Evolutionary conservation across 371 early-diverging fungal species (phyloP).

Genomic region (Apophysomyces trapeziformis): DNA sequence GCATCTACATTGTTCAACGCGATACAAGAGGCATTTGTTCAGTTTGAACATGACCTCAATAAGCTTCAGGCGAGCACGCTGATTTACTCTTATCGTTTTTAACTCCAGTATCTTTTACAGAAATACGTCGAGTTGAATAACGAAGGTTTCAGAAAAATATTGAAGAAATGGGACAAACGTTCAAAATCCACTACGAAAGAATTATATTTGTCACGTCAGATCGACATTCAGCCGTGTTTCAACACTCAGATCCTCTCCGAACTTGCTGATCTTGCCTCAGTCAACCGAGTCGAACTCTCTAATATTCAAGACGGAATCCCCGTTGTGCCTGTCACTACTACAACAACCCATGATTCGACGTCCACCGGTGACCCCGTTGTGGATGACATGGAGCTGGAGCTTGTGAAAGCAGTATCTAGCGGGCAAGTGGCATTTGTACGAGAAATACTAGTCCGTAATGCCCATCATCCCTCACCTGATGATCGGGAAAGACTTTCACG

Average conservation of each 20-base stretch:
- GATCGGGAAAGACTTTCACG: conserved; percentile 67
- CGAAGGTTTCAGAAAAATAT: conserved; percentile 94
- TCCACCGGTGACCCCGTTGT: conserved; percentile 37
- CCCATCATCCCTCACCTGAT: conserved; percentile 45
- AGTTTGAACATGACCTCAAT: conserved; percentile 90
- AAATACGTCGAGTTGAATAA: conserved; percentile 96
- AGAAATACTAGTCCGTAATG: conserved; percentile 65
- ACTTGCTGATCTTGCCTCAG: conserved; percentile 80
- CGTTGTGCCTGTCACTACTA: conserved; percentile 19
- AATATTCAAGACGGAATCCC: conserved; percentile 54
- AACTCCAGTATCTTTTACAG: conserved; percentile 34
- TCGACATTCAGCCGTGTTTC: conserved; percentile 96
- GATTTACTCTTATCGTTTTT: neutral
- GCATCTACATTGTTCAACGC: conserved; percentile 65
- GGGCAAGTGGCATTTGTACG: conserved; percentile 54
- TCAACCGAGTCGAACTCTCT: conserved; percentile 65
- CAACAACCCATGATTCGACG: conserved; percentile 13
- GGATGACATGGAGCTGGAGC: conserved; percentile 68
- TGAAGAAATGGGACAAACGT: conserved; percentile 98
- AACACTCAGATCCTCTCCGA: conserved; percentile 89
- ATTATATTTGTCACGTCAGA: conserved; percentile 91
- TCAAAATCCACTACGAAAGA: conserved; percentile 94
- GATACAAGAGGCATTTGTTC: conserved; percentile 86
- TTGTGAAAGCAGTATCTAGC: conserved; percentile 57
- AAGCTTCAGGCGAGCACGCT: conserved; percentile 80